phyloP scores from a whole-genome alignment of 2,329 filamentous ascomycete species.

The Colletotrichum sp. region DNA sequence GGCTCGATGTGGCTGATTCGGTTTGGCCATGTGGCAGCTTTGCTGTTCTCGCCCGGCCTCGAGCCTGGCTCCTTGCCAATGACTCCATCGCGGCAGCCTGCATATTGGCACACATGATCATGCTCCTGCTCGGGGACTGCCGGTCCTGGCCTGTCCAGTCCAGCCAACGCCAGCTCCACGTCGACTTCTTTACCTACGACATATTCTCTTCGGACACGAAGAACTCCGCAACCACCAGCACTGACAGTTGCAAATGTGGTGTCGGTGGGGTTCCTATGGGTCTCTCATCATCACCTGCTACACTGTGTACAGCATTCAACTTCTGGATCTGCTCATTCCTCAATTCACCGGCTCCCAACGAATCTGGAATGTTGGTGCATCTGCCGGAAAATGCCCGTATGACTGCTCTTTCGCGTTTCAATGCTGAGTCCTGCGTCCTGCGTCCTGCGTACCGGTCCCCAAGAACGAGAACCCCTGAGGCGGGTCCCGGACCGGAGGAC shows the following conservation, averaged over 20 bases:
- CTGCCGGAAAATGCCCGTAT: background rate
- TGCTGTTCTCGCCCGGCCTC: background rate
- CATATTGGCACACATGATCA: slow-evolving; percentile 14
- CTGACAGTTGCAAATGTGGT: background rate
- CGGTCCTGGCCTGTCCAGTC: background rate
- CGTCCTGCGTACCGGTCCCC: background rate
- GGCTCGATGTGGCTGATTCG: background rate
- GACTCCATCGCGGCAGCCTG: slow-evolving; percentile 7
- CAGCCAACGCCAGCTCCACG: background rate
- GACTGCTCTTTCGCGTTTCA: background rate
- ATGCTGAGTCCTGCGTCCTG: background rate
- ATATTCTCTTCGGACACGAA: background rate
- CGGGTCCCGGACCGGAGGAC: background rate
- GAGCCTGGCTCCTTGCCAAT: background rate
- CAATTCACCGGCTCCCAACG: background rate
- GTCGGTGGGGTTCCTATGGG: background rate
- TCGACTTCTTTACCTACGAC: background rate
- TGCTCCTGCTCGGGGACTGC: slow-evolving; percentile 2
- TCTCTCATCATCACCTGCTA: background rate
- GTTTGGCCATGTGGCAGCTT: slow-evolving; percentile 1
- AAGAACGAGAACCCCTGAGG: slow-evolving; percentile 3
- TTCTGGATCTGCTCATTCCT: background rate
- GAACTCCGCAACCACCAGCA: background rate
- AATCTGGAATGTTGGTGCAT: slow-evolving; percentile 3
- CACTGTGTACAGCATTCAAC: background rate